A percentile compares a stretch with the other conserved stretches of the same genome.
Evolutionary conservation across 2,329 filamentous ascomycete genomes (phyloP).

Genomic region (Colletotrichum higginsianum): DNA sequence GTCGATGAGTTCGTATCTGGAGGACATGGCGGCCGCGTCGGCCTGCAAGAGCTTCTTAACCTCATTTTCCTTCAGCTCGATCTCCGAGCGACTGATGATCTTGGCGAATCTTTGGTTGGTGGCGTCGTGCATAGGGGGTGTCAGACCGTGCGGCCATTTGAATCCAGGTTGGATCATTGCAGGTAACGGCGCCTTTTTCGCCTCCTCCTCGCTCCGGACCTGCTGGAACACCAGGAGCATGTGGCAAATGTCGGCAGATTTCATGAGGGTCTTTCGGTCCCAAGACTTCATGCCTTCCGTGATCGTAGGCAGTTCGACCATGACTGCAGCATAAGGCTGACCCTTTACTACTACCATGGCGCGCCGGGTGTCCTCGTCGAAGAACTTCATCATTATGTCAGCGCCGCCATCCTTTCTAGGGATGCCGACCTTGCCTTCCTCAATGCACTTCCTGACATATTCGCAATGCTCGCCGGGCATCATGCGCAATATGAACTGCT

Average conservation of each 20-base stretch:
- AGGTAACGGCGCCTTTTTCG: slow-evolving; percentile 77
- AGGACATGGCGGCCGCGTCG: slow-evolving; percentile 74
- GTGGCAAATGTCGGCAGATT: slow-evolving; percentile 89
- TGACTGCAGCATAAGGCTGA: slow-evolving; percentile 80
- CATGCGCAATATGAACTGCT: slow-evolving; percentile 92
- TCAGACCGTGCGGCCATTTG: slow-evolving; percentile 88
- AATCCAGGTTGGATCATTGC: slow-evolving; percentile 77
- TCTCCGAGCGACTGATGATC: slow-evolving; percentile 84
- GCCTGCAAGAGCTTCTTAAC: slow-evolving; percentile 81
- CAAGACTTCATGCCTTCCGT: slow-evolving; percentile 94
- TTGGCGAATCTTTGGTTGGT: slow-evolving; percentile 87
- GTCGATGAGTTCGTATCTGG: slow-evolving; percentile 77
- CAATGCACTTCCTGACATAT: slow-evolving; percentile 82
- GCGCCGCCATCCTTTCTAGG: slow-evolving; percentile 76
- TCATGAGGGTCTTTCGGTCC: slow-evolving; percentile 90
- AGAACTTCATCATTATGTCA: slow-evolving; percentile 85
- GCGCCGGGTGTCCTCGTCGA: slow-evolving; percentile 81
- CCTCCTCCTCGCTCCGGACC: slow-evolving; percentile 77
- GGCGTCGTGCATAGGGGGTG: slow-evolving; percentile 89
- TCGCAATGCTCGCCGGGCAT: slow-evolving; percentile 87
- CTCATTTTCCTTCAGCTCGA: slow-evolving; percentile 86
- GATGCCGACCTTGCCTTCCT: slow-evolving; percentile 82
- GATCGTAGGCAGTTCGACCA: slow-evolving; percentile 89
- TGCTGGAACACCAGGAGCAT: slow-evolving; percentile 86
- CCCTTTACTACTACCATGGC: slow-evolving; percentile 80